Percentiles rank a stretch among this genome's conserved stretches.
Evolutionary conservation across 257 asterid species (phyloP).

Genomic region (Jacaranda mimosifolia): DNA sequence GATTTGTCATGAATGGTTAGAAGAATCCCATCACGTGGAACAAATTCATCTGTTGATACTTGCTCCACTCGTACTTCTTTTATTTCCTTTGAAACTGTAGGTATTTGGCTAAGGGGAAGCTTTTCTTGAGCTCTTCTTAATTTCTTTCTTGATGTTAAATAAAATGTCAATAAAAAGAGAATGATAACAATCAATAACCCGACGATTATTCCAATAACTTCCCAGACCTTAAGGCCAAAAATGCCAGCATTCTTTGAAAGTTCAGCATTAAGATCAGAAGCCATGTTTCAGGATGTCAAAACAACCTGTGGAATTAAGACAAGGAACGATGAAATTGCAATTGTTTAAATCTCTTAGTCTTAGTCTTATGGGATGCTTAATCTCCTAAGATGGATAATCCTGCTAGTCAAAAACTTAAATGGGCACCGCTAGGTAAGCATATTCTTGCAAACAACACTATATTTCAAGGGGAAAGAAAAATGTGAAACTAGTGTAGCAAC

Average conservation of each 20-base stretch:
- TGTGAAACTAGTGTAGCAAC: slow-evolving; percentile 9
- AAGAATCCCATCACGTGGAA: slow-evolving; percentile 78
- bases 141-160: slow-evolving; percentile 80
- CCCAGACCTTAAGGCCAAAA: slow-evolving; percentile 88
- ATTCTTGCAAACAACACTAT: background rate
- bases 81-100: slow-evolving; percentile 82
- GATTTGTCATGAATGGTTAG: slow-evolving; percentile 85
- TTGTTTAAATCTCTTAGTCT: background rate
- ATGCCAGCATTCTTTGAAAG: slow-evolving; percentile 69
- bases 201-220: slow-evolving; percentile 81
- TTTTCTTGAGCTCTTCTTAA: slow-evolving; percentile 55
- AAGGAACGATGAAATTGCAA: slow-evolving; percentile 9
- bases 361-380: slow-evolving; percentile 8
- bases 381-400: background rate
- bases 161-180: slow-evolving; percentile 66
- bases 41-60: slow-evolving; percentile 63
- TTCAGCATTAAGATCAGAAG: slow-evolving; percentile 74
- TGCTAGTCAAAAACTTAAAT: background rate
- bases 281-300: slow-evolving; percentile 61
- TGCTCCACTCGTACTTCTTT: slow-evolving; percentile 93
- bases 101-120: slow-evolving; percentile 75
- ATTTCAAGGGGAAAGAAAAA: slow-evolving; percentile 3
- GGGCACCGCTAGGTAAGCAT: background rate
- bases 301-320: slow-evolving; percentile 47
- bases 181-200: slow-evolving; percentile 72